Evolutionary conservation across 139 green algal genomes (phyloP).

Genomic region (Raphidocelis subcapitata): DNA sequence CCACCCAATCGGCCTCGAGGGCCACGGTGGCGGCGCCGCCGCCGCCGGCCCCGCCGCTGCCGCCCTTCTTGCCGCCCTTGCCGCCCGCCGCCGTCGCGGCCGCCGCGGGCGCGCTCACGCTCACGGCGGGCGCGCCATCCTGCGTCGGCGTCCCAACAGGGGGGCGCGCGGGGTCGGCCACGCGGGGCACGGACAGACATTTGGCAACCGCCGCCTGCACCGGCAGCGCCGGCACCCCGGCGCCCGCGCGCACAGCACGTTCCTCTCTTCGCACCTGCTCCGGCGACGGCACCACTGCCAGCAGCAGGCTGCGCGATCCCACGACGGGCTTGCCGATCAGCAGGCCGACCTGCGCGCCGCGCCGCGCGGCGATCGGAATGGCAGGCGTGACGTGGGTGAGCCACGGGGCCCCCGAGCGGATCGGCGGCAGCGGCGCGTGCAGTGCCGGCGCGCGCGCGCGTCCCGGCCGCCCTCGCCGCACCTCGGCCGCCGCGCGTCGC

Average conservation of each 20-base stretch:
- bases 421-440: not conserved
- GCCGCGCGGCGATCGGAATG: not conserved
- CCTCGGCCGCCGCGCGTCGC: constrained; percentile 19
- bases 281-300: constrained; percentile 34
- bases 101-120: too few species aligned
- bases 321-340: constrained; percentile 38
- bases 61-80: constrained; percentile 7
- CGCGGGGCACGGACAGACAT: too few species aligned
- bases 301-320: constrained; percentile 31
- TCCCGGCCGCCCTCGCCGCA: not conserved
- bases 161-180: too few species aligned
- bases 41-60: not conserved
- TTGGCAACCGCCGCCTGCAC: too few species aligned
- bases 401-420: too few species aligned
- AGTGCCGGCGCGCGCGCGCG: not conserved
- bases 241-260: too few species aligned
- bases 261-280: constrained; percentile 19
- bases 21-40: constrained; percentile 16
- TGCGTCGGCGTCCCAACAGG: too few species aligned
- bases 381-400: not conserved
- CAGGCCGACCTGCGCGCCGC: constrained; percentile 33
- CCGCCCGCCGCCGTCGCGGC: too few species aligned
- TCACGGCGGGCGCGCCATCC: not conserved
- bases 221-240: too few species aligned
- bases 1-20: constrained; percentile 52